phyloP scores from a whole-genome alignment of 352 stramenopile genomes.

The Globisporangium solare region DNA sequence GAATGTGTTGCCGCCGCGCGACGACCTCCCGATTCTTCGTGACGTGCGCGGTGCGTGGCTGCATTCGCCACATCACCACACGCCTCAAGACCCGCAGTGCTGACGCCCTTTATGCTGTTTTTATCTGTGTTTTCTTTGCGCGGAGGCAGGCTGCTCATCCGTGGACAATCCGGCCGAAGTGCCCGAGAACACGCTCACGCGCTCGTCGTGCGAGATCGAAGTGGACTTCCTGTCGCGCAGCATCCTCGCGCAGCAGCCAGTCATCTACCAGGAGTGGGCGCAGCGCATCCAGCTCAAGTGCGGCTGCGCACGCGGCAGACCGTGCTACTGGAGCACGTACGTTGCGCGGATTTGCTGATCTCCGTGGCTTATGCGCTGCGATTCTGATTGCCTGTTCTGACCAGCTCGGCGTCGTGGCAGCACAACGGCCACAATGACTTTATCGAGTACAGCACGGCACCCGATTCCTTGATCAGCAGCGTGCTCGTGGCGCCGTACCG shows the following conservation, averaged over 20 bases:
- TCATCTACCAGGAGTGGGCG: conserved; percentile 30
- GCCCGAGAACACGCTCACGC: conserved; percentile 40
- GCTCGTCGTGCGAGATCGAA: conserved; percentile 32
- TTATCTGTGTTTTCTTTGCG: not conserved
- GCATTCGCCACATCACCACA: too few species aligned
- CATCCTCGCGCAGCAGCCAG: conserved; percentile 16
- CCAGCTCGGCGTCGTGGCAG: conserved; percentile 2
- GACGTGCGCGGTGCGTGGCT: conserved; percentile 27
- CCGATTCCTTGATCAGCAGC: conserved; percentile 32
- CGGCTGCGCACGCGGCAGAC: conserved; percentile 45
- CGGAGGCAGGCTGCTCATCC: conserved; percentile 32
- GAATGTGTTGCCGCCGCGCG: conserved; percentile 12
- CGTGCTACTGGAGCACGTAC: conserved; percentile 84
- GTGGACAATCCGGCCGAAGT: conserved; percentile 47
- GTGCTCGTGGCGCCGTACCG: conserved; percentile 56
- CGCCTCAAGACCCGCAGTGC: too few species aligned
- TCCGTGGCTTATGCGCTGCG: not conserved
- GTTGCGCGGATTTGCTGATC: conserved; percentile 4
- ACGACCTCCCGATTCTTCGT: conserved; percentile 26
- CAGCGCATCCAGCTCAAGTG: conserved; percentile 54
- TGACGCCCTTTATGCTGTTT: too few species aligned
- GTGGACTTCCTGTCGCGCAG: conserved; percentile 23
- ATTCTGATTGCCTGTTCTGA: not conserved
- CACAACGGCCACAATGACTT: not conserved
- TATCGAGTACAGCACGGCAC: conserved; percentile 47